Base-by-base conservation (phyloP, 2,329 filamentous ascomycete species). In the Aspergillus pseudotamarii region DNA sequence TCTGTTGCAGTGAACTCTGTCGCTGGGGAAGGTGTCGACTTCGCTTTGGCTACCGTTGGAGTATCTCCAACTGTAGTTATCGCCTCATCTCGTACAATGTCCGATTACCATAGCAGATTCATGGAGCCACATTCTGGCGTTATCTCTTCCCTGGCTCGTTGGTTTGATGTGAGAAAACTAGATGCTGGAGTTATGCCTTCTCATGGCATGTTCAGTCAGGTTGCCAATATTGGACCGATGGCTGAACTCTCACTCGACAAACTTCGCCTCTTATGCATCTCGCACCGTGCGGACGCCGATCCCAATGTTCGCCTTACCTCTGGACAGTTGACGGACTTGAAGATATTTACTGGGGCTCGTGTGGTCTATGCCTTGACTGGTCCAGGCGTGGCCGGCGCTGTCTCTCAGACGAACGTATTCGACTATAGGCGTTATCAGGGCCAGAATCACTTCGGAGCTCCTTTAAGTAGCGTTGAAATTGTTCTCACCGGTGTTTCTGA, bases 1-100 rank as follows among this genome's bases (percentile, higher is more conserved):
- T 95, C 93, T 0, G 81, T 99, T 23, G 92, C 93, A 30, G 85
- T 99, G 72, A 98, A 92, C 79, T 95, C 93, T 0, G 93, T 96
- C 30, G 91, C 93, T 19, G 91, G 91, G 8, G 85, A 87, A 41
- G 87, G 87, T 12, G 84, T 91, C 14, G 88, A 95, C 73, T 84
- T 98, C 43, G 82, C 84, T 21, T 79, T 93, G 26, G 92, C 93
- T 26, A 91, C 91, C 26, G 86, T 88, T 63, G 88, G 89, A 54
- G 83, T 96, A 45, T 86, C 91, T 0, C 94, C 94, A 1, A 97
- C 94, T 5, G 85, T 97, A 63, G 82, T 97, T 59, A 88, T 96
- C 48, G 88, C 91, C 9, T 91, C 91, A 3, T 89, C 94, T 0
- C 85, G 89, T 61, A 91, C 91, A 1, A 85, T 96, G 50, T 82